A percentile compares a stretch with the other conserved stretches of the same genome.
Evolutionary conservation across 345 rosid species (phyloP).

Genomic region (Eucalyptus curtisii): DNA sequence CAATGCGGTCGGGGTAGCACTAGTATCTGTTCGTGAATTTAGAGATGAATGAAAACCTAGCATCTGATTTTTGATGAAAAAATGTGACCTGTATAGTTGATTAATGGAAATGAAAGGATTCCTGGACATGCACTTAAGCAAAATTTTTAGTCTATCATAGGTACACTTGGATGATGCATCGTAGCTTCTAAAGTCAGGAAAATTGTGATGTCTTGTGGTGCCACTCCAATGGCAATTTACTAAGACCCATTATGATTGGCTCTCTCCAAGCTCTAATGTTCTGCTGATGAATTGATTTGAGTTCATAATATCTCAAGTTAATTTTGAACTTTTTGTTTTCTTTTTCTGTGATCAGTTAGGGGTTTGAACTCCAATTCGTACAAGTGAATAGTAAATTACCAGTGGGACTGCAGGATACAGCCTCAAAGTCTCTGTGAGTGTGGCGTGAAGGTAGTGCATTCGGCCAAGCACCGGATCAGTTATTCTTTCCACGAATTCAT

Average conservation of each 20-base stretch:
- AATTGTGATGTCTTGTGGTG: background rate
- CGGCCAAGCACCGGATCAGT: constrained; percentile 34
- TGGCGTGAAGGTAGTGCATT: constrained; percentile 80
- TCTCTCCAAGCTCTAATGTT: background rate
- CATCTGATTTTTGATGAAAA: background rate
- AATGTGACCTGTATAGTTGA: background rate
- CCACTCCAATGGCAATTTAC: background rate
- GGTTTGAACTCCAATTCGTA: background rate
- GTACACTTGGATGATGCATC: background rate
- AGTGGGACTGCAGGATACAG: constrained; percentile 57
- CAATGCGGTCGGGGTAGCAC: background rate
- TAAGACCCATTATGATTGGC: background rate
- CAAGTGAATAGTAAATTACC: constrained; percentile 5
- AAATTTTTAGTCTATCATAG: background rate
- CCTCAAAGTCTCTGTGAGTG: constrained; percentile 68
- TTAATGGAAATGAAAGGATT: background rate
- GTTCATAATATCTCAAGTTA: background rate
- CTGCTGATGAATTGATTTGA: background rate
- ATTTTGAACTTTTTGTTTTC: background rate
- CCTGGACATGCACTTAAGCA: background rate
- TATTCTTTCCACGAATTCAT: constrained; percentile 6
- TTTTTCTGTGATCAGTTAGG: background rate
- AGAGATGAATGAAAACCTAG: background rate
- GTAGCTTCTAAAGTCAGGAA: background rate
- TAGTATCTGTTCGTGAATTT: background rate